Conservation (phyloP, 345 rosid species). For the Orychophragmus violaceus region DNA sequence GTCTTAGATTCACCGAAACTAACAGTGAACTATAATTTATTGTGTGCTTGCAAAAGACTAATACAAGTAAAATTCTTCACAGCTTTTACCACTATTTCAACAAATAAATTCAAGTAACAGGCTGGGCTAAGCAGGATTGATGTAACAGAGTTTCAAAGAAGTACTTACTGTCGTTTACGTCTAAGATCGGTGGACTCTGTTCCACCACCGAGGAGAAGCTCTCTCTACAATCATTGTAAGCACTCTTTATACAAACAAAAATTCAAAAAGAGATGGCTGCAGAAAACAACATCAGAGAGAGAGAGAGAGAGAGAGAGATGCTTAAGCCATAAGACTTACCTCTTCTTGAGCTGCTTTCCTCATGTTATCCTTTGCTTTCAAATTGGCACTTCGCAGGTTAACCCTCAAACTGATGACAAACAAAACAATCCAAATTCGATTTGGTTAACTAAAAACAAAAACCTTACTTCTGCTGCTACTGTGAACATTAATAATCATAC, state of each 20-base stretch:
- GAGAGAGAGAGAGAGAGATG: neutral
- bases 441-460: neutral
- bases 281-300: too few species aligned
- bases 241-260: neutral
- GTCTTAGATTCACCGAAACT: neutral
- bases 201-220: conserved; percentile 83
- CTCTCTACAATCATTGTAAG: conserved; percentile 47
- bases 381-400: conserved; percentile 79
- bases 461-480: neutral
- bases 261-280: neutral
- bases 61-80: neutral
- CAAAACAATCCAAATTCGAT: neutral
- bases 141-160: neutral
- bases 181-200: conserved; percentile 79
- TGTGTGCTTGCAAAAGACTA: neutral
- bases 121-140: neutral
- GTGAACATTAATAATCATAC: neutral
- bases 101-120: neutral
- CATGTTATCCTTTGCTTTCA: conserved; percentile 81
- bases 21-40: neutral
- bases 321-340: neutral
- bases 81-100: neutral
- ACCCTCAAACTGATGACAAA: conserved; percentile 47
- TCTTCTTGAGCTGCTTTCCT: conserved; percentile 78
- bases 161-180: conserved; percentile 66